Evolutionary conservation across 768 basidiomycete species (phyloP).

Genomic region (Lactarius indigo): DNA sequence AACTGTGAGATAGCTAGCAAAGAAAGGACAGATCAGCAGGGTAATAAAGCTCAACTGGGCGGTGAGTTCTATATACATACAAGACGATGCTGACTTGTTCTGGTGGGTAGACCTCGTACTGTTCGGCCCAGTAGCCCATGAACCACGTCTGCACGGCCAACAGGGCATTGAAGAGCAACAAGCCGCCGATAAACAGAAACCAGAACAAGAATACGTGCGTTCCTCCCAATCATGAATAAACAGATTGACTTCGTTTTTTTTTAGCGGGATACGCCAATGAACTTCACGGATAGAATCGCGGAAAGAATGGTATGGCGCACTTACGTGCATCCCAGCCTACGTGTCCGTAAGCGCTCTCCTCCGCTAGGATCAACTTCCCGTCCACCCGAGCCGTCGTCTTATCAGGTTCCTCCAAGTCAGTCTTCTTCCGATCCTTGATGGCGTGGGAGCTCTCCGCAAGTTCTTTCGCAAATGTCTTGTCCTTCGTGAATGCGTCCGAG

Average conservation of each 20-base stretch:
- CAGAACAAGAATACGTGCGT: constrained; percentile 33
- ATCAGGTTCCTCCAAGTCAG: constrained; percentile 27
- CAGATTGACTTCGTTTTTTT: constrained; percentile 30
- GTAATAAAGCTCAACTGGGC: no score
- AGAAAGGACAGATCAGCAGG: not conserved
- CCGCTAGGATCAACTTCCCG: constrained; percentile 61
- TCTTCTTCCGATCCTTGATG: constrained; percentile 29
- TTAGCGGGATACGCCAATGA: constrained; percentile 15
- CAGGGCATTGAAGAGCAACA: constrained; percentile 28
- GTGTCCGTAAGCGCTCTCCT: constrained; percentile 59
- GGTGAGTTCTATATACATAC: constrained; percentile 29
- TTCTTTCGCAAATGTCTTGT: constrained; percentile 35
- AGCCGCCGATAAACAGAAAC: constrained; percentile 26
- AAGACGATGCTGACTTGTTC: constrained; percentile 35
- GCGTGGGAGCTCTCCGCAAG: constrained; percentile 27
- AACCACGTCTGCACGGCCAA: constrained; percentile 39
- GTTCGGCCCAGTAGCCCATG: constrained; percentile 44
- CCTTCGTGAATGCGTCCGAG: constrained; percentile 43
- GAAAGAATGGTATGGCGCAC: constrained; percentile 25
- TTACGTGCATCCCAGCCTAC: constrained; percentile 46
- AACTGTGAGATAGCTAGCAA: constrained; percentile 44
- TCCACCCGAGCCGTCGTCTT: constrained; percentile 30
- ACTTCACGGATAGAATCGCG: not conserved
- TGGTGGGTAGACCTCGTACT: constrained; percentile 36
- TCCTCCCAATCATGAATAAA: constrained; percentile 32